These are phyloP conservation scores for Pythium aristosporum DNA, from an alignment of 352 stramenopile genomes.

Conservation along the genomic window DNA sequence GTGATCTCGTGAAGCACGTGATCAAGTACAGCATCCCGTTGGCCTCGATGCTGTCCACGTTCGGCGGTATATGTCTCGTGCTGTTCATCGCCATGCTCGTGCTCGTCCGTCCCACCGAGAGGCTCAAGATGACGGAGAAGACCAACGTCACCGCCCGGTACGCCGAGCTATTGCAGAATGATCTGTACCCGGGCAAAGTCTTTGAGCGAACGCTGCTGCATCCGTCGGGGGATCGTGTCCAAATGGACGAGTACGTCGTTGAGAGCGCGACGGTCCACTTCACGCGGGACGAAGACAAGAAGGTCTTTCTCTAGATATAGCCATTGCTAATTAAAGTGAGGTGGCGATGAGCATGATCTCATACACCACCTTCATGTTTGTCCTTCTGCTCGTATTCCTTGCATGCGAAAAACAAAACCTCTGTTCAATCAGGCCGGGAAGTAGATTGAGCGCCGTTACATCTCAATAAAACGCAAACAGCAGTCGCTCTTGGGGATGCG, in stretches of 20 bases:
- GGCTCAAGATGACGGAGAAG: constrained; percentile 31
- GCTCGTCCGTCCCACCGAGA: constrained; percentile 32
- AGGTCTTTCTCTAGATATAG: too few relatives aligned
- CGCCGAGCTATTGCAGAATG: constrained; percentile 10
- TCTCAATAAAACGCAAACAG: too few relatives aligned
- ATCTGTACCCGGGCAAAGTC: constrained; percentile 27
- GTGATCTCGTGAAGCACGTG: constrained; percentile 13
- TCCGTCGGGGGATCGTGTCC: constrained; percentile 23
- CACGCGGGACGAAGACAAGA: constrained; percentile 9
- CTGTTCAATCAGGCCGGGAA: too few relatives aligned
- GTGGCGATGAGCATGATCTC: too few relatives aligned
- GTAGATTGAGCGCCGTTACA: too few relatives aligned
- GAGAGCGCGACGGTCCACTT: constrained; percentile 41
- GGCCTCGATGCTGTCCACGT: constrained; percentile 40
- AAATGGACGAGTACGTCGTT: constrained; percentile 42
- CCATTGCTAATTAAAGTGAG: too few relatives aligned
- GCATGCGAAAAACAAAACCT: too few relatives aligned
- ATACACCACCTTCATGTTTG: too few relatives aligned
- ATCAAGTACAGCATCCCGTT: constrained; percentile 29
- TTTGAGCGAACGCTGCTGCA: constrained; percentile 33
- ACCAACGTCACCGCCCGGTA: constrained; percentile 11
- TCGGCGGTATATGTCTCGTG: constrained; percentile 35
- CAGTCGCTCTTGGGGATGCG: too few relatives aligned
- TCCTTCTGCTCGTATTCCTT: too few relatives aligned
- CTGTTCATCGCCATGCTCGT: constrained; percentile 29